Evolutionary conservation across 1,284 basidiomycete species (phyloP).

Genomic region (Takashimella koratensis): DNA sequence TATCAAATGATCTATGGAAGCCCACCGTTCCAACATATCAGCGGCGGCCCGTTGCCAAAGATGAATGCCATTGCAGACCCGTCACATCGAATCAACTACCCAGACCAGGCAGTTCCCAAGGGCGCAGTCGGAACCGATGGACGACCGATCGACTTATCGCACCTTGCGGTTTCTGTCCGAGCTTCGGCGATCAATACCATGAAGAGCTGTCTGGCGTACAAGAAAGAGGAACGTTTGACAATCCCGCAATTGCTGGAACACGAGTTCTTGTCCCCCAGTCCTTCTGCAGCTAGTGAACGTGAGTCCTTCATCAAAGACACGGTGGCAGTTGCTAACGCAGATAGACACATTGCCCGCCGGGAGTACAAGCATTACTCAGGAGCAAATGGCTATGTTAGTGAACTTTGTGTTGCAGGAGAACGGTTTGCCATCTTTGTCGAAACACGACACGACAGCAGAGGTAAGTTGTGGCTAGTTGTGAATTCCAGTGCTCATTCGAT

Average conservation of each 20-base stretch:
- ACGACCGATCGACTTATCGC: constrained; percentile 28
- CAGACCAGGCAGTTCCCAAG: constrained; percentile 45
- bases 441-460: constrained; percentile 24
- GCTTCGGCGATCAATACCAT: constrained; percentile 52
- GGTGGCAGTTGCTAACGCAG: no score
- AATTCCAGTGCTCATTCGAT: no score
- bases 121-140: constrained; percentile 35
- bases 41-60: constrained; percentile 63
- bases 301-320: neutral
- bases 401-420: constrained; percentile 33
- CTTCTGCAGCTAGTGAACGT: constrained; percentile 7
- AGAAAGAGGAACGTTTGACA: constrained; percentile 51
- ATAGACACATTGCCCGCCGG: constrained; percentile 25
- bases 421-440: constrained; percentile 18
- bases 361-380: constrained; percentile 37
- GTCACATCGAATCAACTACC: constrained; percentile 51
- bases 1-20: constrained; percentile 94
- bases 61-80: constrained; percentile 55
- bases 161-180: constrained; percentile 47
- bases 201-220: constrained; percentile 51
- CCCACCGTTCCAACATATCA: constrained; percentile 83
- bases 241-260: constrained; percentile 53
- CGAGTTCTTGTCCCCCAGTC: constrained; percentile 45
- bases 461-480: constrained; percentile 17
- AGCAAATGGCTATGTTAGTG: constrained; percentile 42